Evolutionary conservation across 495 filamentous ascomycete genomes (phyloP), one percentile per base, ranked within the genome.

Genomic region (Letharia lupina): DNA sequence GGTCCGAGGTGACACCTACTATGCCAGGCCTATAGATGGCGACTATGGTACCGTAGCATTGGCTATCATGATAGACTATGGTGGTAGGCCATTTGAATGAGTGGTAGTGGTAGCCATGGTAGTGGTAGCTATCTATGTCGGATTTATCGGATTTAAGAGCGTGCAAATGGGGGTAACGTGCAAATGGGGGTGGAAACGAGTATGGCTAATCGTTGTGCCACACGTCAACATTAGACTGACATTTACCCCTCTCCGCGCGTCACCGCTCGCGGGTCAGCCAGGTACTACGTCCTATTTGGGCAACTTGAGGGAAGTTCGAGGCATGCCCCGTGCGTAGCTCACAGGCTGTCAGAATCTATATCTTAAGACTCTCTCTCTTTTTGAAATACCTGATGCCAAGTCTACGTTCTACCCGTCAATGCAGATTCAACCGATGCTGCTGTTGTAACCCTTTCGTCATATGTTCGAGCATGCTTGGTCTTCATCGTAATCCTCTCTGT

Each of bases 381-480:
- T 28, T 45, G 3, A 56, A 61, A 35, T 16, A 11, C 33, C 47
- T 60, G 28, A 66, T 66, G 64, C 58, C 58, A 45, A 66, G 13
- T 2, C 31, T 37, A 48, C 58, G 15, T 31, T 54, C 57, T 52
- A 31, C 23, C 16, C 45, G 60, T 42, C 18, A 33, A 44, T 61
- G 58, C 45, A 45, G 47, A 28, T 60, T 23, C 28, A 58, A 61
- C 33, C 62, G 31, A 56, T 65, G 45, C 13, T 68, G 62, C 33
- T 68, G 66, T 42, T 68, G 67, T 45, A 61, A 62, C 42, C 33
- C 65, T 12, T 48, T 64, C 11, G 20, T 18, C 45, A 35, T 61
- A 15, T 68, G 62, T 63, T 68, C 39, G 64, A 60, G 56, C 57
- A 68, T 65, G 48, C 48, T 68, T 45, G 54, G 67, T 28, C 56